Evolutionary conservation across 768 basidiomycete species (phyloP), one percentile per base, ranked within the genome.

Genomic region (Pleurotus tuoliensis): DNA sequence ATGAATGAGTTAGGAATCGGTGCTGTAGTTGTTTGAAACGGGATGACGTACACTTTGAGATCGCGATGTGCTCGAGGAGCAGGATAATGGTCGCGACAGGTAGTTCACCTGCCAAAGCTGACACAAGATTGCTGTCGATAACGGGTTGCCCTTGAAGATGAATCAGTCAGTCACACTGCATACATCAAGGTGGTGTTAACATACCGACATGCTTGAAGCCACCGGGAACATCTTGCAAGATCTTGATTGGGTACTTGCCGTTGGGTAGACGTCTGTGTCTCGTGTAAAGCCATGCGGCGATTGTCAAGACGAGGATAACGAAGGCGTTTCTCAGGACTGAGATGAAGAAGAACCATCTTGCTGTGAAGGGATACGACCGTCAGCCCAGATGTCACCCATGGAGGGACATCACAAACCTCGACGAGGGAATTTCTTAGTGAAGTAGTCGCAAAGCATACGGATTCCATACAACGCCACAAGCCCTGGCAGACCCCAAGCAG

Each of bases 1-100:
- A 38, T 5, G 48, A n/a, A 38, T n/a, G 5, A 30, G 24, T 27
- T 22, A 1, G 8, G 22, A 18, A 7, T 38, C 22, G 24, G 3
- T 18, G 15, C 12, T 53, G 43, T 13, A 3, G 18, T 27, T 18
- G 18, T 18, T 24, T 12, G 45, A 15, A 41, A 12, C n/a, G 11
- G 9, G 11, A 5, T 11, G 15, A 71, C 82, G 66, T 68, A 89
- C 91, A 91, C 72, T 94, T 96, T n/a, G 91, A 84, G 62, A 99
- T 99, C 27, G 95, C 90, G 58, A 98, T 98, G 73, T 99, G 97
- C 70, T 98, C 96, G 50, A 98, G 76, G 12, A 98, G 77, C 46
- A 98, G 78, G 65, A 96, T 88, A 61, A 96, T 92, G 0, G 91
- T 93, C 16, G 92, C 86, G 4, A 93, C 83, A 2, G 92, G 91